Conservation (phyloP, 208 protist species). For the Herpetomonas muscarum region DNA sequence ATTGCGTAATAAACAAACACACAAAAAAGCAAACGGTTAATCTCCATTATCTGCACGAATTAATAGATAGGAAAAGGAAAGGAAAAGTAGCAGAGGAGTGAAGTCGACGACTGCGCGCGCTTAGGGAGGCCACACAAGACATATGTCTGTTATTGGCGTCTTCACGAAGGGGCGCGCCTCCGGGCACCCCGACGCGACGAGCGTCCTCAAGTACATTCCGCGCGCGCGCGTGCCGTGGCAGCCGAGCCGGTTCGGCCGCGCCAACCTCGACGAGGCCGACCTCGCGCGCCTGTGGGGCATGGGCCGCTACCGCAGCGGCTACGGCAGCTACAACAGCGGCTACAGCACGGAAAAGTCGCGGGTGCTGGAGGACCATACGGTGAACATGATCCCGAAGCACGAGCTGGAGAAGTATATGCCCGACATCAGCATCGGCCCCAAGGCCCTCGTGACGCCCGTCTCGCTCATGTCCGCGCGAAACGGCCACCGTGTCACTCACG, state of each 20-base stretch:
- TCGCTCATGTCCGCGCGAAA: slow-evolving; percentile 87
- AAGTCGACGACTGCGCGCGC: too few relatives aligned
- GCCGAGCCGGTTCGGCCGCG: slow-evolving; percentile 82
- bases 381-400: slow-evolving; percentile 83
- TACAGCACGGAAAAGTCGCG: slow-evolving; percentile 85
- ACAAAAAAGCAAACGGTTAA: not conserved
- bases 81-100: not conserved
- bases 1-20: not conserved
- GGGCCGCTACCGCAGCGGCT: slow-evolving; percentile 74
- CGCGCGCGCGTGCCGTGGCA: slow-evolving; percentile 85
- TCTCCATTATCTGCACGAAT: too few relatives aligned
- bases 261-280: slow-evolving; percentile 73
- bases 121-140: too few relatives aligned
- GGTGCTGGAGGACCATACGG: slow-evolving; percentile 71
- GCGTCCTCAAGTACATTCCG: slow-evolving; percentile 80
- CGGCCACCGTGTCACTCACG: slow-evolving; percentile 88
- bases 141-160: slow-evolving; percentile 78
- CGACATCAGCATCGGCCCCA: slow-evolving; percentile 79
- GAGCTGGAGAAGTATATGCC: slow-evolving; percentile 91
- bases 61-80: not conserved
- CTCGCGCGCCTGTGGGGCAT: slow-evolving; percentile 66
- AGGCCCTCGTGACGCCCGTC: slow-evolving; percentile 86
- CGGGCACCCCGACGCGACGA: slow-evolving; percentile 56
- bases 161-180: slow-evolving; percentile 62
- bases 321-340: slow-evolving; percentile 87